Base-by-base conservation (phyloP, 768 basidiomycete species). In the Amanita molliuscula region DNA sequence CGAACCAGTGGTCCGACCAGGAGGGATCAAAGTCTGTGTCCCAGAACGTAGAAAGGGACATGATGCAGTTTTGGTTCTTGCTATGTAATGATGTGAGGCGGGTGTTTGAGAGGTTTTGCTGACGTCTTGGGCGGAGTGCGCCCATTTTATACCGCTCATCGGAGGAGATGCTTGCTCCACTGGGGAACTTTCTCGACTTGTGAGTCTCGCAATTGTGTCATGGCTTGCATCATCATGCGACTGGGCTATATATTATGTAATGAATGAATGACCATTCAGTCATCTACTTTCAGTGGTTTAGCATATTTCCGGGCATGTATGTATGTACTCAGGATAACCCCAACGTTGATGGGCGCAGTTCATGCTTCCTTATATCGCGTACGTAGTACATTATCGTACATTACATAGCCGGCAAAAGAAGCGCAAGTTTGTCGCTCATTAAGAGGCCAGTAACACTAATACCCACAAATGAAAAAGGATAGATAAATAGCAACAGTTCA, bases 181-280 rank as follows among this genome's bases (percentile, higher is more conserved):
- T 18, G 10, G 6, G 3, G 45, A 46, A 47, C 31, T 13, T 47
- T 47, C 46, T 47, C 36, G 46, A 46, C 10, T 31, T 18, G 6
- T 18, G 18, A 43, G 41, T 43, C 41, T 29, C 26, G 36, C 25
- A 16, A 16, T 34, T 37, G 46, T 47, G 46, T 47, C 46, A 47
- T 47, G 46, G 36, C 15, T 47, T 37, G 46, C 46, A 47, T 47
- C 46, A 37, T 37, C 13, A 47, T 26, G 10, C 15, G 11, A 26
- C 20, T 28, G 15, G 25, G 36, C 36, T 37, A 5, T 16, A 5
- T 16, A 10, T n/a, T 37, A n/a, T 18, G 31, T 31, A 31, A 31
- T n/a, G n/a, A n/a, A n/a, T n/a, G n/a, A n/a, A n/a, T n/a, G n/a
- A n/a, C n/a, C n/a, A n/a, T n/a, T n/a, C n/a, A n/a, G n/a, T n/a